Conservation (phyloP, 257 asterid genomes). For the Ehretia macrophylla region DNA sequence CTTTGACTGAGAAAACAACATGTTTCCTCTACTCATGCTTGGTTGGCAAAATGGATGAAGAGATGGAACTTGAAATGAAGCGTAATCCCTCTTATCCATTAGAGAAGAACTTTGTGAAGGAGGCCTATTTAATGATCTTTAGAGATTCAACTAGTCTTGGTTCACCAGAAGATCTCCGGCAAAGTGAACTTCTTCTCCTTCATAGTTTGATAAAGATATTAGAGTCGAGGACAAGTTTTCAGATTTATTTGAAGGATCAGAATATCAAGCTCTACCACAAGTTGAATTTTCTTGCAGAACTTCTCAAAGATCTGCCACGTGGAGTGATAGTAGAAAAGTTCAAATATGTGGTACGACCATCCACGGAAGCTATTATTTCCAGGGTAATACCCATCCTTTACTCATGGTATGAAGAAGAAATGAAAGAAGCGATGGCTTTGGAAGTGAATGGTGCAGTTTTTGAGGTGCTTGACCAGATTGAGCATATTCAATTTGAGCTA, state of each 20-base stretch:
- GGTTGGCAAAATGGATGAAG: neutral
- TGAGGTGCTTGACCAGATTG: neutral
- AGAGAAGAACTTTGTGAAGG: neutral
- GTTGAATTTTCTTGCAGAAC: neutral
- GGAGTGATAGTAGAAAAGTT: neutral
- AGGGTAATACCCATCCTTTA: neutral
- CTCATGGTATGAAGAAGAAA: neutral
- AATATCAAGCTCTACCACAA: neutral
- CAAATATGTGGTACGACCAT: neutral
- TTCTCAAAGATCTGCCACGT: conserved; percentile 6
- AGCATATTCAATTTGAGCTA: neutral
- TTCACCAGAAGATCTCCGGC: too few relatives aligned
- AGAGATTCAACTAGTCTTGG: neutral
- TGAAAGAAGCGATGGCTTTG: neutral
- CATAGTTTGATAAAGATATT: neutral
- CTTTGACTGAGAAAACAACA: neutral
- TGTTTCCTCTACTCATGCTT: neutral
- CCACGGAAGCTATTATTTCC: too few relatives aligned
- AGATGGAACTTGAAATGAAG: neutral
- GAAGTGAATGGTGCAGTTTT: neutral
- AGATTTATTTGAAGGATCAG: neutral
- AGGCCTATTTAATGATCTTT: neutral
- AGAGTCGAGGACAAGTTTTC: too few relatives aligned
- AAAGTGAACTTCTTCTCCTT: conserved; percentile 1
- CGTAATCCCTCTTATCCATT: neutral